phyloP scores from a whole-genome alignment of 495 filamentous ascomycete genomes.

The Xylaria cubensis region DNA sequence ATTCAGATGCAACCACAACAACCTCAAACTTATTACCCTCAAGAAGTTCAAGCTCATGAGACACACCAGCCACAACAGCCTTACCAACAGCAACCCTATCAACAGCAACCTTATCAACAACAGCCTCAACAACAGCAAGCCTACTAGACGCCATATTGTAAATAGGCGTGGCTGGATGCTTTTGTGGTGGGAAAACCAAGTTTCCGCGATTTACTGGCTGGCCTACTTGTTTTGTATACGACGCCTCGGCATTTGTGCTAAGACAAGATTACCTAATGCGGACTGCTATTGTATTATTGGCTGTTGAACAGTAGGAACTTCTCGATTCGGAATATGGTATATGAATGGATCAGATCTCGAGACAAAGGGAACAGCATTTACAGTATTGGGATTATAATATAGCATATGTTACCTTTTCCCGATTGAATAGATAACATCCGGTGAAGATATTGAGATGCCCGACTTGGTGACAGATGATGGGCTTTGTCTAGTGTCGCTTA shows the following conservation, averaged over 20 bases:
- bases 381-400: slow-evolving; percentile 21
- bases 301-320: background rate
- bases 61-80: slow-evolving; percentile 8
- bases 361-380: slow-evolving; percentile 4
- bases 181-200: background rate
- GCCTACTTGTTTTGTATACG: background rate
- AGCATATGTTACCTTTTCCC: background rate
- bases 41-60: slow-evolving; percentile 30
- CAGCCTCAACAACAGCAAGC: slow-evolving; percentile 15
- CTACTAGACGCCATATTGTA: background rate
- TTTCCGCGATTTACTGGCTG: background rate
- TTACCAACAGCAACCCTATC: background rate
- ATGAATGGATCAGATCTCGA: background rate
- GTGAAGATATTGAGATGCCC: background rate
- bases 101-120: slow-evolving; percentile 1
- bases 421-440: background rate
- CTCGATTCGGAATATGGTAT: background rate
- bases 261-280: slow-evolving; percentile 11
- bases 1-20: slow-evolving; percentile 37
- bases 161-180: background rate
- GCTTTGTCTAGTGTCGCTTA: slow-evolving; percentile 17
- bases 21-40: slow-evolving; percentile 35
- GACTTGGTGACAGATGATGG: background rate
- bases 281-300: background rate
- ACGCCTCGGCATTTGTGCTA: background rate